Percentiles rank a stretch among this genome's conserved stretches.
Evolutionary conservation across 202 grass and related monocot genomes (phyloP).

Genomic region (Carex sylvatica): DNA sequence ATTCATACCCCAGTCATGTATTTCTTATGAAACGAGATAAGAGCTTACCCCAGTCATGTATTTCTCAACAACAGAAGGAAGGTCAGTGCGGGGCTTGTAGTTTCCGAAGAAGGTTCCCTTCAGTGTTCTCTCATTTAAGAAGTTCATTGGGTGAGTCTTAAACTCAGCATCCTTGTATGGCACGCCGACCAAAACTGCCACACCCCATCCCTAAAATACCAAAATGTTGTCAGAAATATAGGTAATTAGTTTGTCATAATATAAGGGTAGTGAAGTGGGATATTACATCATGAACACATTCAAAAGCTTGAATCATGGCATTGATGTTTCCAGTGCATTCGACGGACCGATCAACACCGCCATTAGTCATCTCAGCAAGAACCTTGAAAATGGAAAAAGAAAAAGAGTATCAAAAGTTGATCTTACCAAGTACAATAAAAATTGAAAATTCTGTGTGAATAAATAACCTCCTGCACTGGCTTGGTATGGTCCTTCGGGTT

Average conservation of each 20-base stretch:
- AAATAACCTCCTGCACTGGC: slow-evolving; percentile 78
- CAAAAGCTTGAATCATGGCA: slow-evolving; percentile 91
- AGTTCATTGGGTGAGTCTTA: slow-evolving; percentile 88
- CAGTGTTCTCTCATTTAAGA: slow-evolving; percentile 82
- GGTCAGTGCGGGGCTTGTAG: slow-evolving; percentile 77
- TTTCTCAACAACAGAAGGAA: slow-evolving; percentile 79
- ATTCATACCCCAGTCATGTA: slow-evolving; percentile 82
- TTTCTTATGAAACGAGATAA: background rate
- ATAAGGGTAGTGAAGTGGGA: background rate
- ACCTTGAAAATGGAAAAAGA: slow-evolving; percentile 46
- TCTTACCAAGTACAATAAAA: background rate
- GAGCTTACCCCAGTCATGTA: slow-evolving; percentile 79
- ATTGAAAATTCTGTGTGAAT: background rate
- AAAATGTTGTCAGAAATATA: background rate
- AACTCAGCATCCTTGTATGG: slow-evolving; percentile 82
- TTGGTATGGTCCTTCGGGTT: slow-evolving; percentile 79
- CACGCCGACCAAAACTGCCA: slow-evolving; percentile 84
- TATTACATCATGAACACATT: slow-evolving; percentile 90
- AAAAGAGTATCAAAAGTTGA: background rate
- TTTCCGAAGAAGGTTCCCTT: slow-evolving; percentile 98
- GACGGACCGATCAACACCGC: slow-evolving; percentile 76
- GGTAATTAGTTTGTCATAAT: background rate
- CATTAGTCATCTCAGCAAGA: slow-evolving; percentile 89
- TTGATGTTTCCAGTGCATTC: slow-evolving; percentile 93
- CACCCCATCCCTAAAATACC: slow-evolving; percentile 77